A percentile compares a stretch with the other conserved stretches of the same genome.
Evolutionary conservation across 2,329 filamentous ascomycete species (phyloP).

Genomic region (Cladosporium sp.): DNA sequence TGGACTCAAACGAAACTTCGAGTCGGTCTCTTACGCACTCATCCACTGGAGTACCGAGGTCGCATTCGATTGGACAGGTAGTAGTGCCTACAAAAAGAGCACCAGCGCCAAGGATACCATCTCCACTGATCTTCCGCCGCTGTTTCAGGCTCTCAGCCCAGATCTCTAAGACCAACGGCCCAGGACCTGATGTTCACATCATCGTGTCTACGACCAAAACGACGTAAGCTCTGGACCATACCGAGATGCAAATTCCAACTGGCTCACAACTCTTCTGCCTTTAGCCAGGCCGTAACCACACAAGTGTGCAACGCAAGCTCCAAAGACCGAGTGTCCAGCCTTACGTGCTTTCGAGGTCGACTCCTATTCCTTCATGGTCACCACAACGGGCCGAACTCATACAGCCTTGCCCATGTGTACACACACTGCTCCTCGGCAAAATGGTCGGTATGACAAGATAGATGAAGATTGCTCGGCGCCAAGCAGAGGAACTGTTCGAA

Average conservation of each 20-base stretch:
- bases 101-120: neutral
- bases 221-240: too few species aligned
- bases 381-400: too few species aligned
- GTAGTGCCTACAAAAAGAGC: neutral
- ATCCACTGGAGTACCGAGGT: neutral
- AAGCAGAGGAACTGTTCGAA: neutral
- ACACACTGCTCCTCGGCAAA: neutral
- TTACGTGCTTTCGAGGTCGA: too few species aligned
- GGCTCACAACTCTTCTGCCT: neutral
- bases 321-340: too few species aligned
- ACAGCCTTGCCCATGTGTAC: too few species aligned
- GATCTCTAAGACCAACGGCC: neutral
- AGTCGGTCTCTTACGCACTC: neutral
- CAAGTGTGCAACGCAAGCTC: too few species aligned
- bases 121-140: neutral
- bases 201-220: too few species aligned
- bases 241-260: too few species aligned
- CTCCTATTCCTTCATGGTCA: too few species aligned
- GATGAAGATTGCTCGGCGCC: constrained; percentile 1
- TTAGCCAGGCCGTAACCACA: neutral
- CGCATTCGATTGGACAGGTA: neutral
- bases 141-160: neutral
- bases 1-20: neutral
- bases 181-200: neutral
- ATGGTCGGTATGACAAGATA: neutral